A percentile compares a stretch with the other conserved stretches of the same genome.
Evolutionary conservation across 768 basidiomycete genomes (phyloP).

Genomic region (Auriscalpium vulgare): DNA sequence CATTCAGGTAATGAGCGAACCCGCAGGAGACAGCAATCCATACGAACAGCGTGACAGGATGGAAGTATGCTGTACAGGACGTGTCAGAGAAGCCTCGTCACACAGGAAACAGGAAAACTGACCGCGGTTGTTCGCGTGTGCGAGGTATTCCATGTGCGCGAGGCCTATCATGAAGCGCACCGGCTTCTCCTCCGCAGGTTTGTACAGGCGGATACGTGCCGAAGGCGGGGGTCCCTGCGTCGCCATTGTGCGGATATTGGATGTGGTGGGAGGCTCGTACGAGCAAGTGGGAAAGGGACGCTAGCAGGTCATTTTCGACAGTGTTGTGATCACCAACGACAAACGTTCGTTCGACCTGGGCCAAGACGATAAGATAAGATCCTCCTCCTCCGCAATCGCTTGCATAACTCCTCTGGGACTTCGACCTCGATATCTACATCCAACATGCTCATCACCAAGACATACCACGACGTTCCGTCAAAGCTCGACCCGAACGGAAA

Average conservation of each 20-base stretch:
- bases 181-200: constrained; percentile 44
- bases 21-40: constrained; percentile 56
- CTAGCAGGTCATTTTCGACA: neutral
- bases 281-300: neutral
- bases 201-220: constrained; percentile 48
- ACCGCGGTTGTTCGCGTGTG: constrained; percentile 59
- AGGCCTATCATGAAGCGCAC: constrained; percentile 61
- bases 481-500: constrained; percentile 50
- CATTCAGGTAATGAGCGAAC: constrained; percentile 51
- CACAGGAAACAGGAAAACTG: constrained; percentile 12
- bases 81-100: neutral
- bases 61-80: constrained; percentile 36
- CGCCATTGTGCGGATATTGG: constrained; percentile 14
- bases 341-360: too few relatives aligned
- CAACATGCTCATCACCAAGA: constrained; percentile 77
- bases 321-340: too few relatives aligned
- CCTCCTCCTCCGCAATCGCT: neutral
- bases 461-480: constrained; percentile 69
- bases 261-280: neutral
- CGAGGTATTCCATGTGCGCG: constrained; percentile 58
- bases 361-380: constrained; percentile 1
- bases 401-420: neutral
- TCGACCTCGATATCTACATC: neutral
- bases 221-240: constrained; percentile 7
- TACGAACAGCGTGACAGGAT: constrained; percentile 50